Conservation (phyloP, 2,329 filamentous ascomycete species). For the Aureobasidium sp. region DNA sequence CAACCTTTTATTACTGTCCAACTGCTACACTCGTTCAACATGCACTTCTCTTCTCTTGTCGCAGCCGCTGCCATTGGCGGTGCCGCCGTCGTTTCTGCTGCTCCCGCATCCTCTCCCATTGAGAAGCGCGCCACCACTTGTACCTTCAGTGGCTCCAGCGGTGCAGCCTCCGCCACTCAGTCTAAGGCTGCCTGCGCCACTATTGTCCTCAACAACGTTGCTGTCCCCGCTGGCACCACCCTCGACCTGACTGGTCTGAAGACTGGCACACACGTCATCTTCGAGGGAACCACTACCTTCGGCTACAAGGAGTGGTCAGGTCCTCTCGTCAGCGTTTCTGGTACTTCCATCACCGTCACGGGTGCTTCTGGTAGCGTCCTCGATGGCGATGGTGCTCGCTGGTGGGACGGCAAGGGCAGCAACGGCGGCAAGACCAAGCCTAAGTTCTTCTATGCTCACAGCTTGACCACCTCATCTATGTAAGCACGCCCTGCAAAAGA, state of each 20-base stretch:
- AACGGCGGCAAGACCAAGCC: constrained; percentile 59
- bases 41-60: constrained; percentile 15
- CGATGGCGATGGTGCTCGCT: constrained; percentile 49
- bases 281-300: constrained; percentile 60
- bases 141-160: constrained; percentile 17
- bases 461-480: constrained; percentile 45
- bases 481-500: background rate
- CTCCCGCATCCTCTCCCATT: constrained; percentile 7
- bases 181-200: constrained; percentile 26
- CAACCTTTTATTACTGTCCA: background rate
- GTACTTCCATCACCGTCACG: constrained; percentile 48
- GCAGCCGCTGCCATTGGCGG: constrained; percentile 16
- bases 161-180: constrained; percentile 16
- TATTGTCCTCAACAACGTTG: constrained; percentile 33
- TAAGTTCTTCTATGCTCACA: constrained; percentile 55
- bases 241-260: constrained; percentile 32
- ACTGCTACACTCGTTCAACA: constrained; percentile 6
- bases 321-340: constrained; percentile 55
- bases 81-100: constrained; percentile 11
- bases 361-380: constrained; percentile 47
- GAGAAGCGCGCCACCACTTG: constrained; percentile 14
- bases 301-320: constrained; percentile 60
- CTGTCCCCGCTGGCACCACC: constrained; percentile 31
- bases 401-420: constrained; percentile 56
- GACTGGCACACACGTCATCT: constrained; percentile 42